Percentiles rank a stretch among this genome's conserved stretches.
These are phyloP conservation scores for Hemerocallis citrina DNA, from an alignment of 106 monocot genomes.

Conservation along the genomic window DNA sequence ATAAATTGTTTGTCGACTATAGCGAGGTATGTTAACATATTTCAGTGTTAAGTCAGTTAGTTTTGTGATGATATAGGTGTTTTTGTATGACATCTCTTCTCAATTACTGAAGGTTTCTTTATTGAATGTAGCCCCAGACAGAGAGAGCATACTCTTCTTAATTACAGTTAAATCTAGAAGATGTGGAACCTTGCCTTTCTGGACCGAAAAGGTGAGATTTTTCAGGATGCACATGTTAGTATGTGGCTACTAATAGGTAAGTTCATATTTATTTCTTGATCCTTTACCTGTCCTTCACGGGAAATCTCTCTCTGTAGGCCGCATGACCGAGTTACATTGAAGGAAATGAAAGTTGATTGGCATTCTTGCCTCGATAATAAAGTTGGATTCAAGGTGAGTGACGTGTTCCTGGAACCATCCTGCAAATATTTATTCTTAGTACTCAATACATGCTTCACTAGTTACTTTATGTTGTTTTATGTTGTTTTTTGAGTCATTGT, in stretches of 20 bases:
- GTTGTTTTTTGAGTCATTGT: no score
- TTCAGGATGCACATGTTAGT: background rate
- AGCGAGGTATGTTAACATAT: conserved; percentile 31
- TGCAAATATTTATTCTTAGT: no score
- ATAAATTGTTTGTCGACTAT: conserved; percentile 78
- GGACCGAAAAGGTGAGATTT: conserved; percentile 83
- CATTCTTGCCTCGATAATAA: conserved; percentile 87
- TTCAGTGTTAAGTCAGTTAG: background rate
- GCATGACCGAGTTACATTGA: conserved; percentile 84
- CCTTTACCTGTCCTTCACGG: conserved; percentile 1
- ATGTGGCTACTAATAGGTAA: background rate
- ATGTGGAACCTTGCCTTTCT: conserved; percentile 85
- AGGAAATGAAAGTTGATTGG: conserved; percentile 95
- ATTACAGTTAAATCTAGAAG: conserved; percentile 70
- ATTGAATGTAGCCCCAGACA: conserved; percentile 44
- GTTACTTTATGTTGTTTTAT: no score
- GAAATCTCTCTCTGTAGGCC: conserved; percentile 22
- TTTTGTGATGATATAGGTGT: background rate
- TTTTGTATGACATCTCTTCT: background rate
- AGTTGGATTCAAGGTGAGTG: conserved; percentile 87
- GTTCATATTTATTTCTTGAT: background rate
- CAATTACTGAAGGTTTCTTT: conserved; percentile 4
- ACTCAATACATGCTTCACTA: no score
- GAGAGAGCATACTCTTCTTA: conserved; percentile 85
- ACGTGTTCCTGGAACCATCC: no score